Conservation (phyloP, 176 grass and related monocot genomes). For the Carex scoparia region DNA sequence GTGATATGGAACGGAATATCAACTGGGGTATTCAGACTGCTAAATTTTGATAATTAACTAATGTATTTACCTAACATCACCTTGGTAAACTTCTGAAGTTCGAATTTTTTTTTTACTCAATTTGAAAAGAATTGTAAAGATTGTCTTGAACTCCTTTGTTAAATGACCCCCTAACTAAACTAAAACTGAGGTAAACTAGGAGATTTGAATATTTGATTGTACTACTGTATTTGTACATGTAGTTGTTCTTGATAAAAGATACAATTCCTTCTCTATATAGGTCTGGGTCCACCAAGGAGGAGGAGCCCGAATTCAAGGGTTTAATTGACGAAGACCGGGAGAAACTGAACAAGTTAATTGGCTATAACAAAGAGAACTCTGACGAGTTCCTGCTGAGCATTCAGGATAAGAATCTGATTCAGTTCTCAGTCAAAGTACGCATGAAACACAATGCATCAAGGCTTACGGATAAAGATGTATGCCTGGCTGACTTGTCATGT, state of each 20-base stretch:
- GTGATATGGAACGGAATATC: not conserved
- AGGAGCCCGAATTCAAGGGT: slow-evolving; percentile 58
- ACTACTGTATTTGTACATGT: slow-evolving; percentile 2
- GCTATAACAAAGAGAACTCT: slow-evolving; percentile 80
- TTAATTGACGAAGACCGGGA: slow-evolving; percentile 92
- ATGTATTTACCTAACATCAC: not conserved
- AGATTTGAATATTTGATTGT: slow-evolving; percentile 3
- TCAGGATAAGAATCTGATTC: slow-evolving; percentile 80
- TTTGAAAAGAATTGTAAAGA: not conserved
- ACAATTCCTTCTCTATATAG: slow-evolving; percentile 33
- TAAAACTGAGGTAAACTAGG: not conserved
- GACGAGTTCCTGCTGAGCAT: slow-evolving; percentile 56
- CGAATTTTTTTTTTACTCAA: not conserved
- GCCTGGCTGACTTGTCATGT: slow-evolving; percentile 88
- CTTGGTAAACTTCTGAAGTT: not conserved
- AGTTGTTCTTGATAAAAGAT: slow-evolving; percentile 10
- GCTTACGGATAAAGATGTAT: slow-evolving; percentile 60
- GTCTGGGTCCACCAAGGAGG: slow-evolving; percentile 66
- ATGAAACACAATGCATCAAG: slow-evolving; percentile 98
- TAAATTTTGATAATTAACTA: not conserved
- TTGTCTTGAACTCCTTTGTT: not conserved
- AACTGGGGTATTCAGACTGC: not conserved
- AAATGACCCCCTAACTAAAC: not conserved
- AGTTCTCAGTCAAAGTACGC: slow-evolving; percentile 76
- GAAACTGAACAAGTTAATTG: slow-evolving; percentile 81